A percentile compares a stretch with the other conserved stretches of the same genome.
phyloP scores from a whole-genome alignment of 2,329 filamentous ascomycete genomes.

The Apiospora kogelbergensis region DNA sequence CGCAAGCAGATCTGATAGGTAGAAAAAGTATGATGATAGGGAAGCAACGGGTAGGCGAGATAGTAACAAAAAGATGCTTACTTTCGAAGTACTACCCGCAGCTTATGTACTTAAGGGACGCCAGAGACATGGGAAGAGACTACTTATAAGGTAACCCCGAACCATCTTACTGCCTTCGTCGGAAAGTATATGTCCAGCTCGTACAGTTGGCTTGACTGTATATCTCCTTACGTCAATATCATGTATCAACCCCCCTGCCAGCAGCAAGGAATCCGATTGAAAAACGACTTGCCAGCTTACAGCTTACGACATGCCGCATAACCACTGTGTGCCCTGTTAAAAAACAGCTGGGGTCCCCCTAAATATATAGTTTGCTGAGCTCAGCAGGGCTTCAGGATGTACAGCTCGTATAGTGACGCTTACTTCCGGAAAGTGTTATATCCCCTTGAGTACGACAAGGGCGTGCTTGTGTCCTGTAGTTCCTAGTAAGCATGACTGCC shows the following conservation, averaged over 20 bases:
- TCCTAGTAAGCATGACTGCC: background rate
- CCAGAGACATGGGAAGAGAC: background rate
- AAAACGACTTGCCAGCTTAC: background rate
- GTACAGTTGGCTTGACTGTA: background rate
- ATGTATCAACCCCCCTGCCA: background rate
- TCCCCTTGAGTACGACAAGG: background rate
- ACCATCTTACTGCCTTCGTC: background rate
- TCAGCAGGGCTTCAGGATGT: background rate
- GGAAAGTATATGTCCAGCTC: background rate
- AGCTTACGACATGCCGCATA: too few species aligned
- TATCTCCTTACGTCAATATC: background rate
- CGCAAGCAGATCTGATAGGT: background rate
- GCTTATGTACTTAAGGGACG: background rate
- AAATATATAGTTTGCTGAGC: too few species aligned
- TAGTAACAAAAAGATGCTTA: background rate
- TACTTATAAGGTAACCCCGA: background rate
- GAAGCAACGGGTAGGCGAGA: background rate
- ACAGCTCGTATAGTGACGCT: background rate
- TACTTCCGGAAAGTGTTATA: background rate
- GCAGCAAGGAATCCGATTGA: background rate
- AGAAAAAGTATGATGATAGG: background rate
- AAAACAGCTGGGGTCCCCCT: too few species aligned
- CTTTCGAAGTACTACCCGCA: background rate
- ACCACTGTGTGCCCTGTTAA: too few species aligned
- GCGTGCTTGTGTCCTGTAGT: background rate